Percentiles rank a stretch among this genome's conserved stretches.
phyloP scores from a whole-genome alignment of 2,329 filamentous ascomycete species.

The Colletotrichum neosansevieriae region DNA sequence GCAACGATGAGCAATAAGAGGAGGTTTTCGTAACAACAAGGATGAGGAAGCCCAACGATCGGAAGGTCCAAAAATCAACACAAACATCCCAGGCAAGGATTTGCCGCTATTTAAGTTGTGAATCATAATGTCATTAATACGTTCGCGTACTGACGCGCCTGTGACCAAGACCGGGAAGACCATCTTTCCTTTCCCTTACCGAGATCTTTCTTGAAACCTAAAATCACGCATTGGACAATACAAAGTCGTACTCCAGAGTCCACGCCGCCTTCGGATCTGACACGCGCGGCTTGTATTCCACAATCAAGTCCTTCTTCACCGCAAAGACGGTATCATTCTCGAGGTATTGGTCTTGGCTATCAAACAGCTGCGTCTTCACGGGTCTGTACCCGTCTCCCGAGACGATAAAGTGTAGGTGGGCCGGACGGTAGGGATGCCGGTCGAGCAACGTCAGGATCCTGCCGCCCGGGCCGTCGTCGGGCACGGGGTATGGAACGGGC shows the following conservation, averaged over 20 bases:
- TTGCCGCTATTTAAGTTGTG: too few relatives aligned
- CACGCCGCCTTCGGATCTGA: constrained; percentile 43
- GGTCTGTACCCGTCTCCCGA: constrained; percentile 69
- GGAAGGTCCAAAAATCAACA: too few relatives aligned
- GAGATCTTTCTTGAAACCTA: neutral
- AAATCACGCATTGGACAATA: constrained; percentile 26
- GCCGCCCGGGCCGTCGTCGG: constrained; percentile 47
- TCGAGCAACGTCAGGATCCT: constrained; percentile 47
- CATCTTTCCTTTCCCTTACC: too few relatives aligned
- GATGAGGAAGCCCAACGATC: too few relatives aligned
- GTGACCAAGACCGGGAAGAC: too few relatives aligned
- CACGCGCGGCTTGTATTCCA: constrained; percentile 44
- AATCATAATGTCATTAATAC: too few relatives aligned
- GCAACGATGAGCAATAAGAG: too few relatives aligned
- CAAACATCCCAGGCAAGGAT: too few relatives aligned
- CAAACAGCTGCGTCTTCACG: constrained; percentile 75
- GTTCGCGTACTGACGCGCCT: too few relatives aligned
- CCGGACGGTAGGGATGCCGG: constrained; percentile 49
- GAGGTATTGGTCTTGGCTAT: constrained; percentile 67
- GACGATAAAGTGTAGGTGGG: constrained; percentile 50
- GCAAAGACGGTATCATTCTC: constrained; percentile 51
- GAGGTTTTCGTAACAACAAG: too few relatives aligned
- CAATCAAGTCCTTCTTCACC: constrained; percentile 50
- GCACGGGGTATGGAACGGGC: constrained; percentile 67
- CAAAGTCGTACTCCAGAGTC: constrained; percentile 46